A percentile compares a stretch with the other conserved stretches of the same genome.
Evolutionary conservation across 2,329 filamentous ascomycete genomes (phyloP).

Genomic region (Penicillium verrucosum): DNA sequence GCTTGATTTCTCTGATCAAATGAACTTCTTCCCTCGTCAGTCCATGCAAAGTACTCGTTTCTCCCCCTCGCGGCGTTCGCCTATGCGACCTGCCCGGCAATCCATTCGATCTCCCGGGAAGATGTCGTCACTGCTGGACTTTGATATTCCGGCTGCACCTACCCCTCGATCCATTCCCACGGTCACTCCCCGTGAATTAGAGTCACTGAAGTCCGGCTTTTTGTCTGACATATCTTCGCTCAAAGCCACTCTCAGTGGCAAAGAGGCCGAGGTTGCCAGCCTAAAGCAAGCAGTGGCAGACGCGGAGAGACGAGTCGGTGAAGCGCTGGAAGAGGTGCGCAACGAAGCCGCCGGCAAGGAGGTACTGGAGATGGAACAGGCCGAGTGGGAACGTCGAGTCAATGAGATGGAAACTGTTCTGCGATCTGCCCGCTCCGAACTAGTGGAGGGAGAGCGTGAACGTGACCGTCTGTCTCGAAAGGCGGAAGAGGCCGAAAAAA

Average conservation of each 20-base stretch:
- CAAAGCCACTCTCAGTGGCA: slow-evolving; percentile 84
- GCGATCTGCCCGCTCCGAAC: slow-evolving; percentile 75
- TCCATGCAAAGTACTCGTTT: slow-evolving; percentile 39
- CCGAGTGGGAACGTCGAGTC: slow-evolving; percentile 78
- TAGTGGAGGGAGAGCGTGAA: slow-evolving; percentile 73
- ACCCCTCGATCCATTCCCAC: slow-evolving; percentile 89
- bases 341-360: slow-evolving; percentile 72
- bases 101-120: slow-evolving; percentile 47
- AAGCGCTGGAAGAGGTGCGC: slow-evolving; percentile 76
- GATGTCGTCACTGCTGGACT: slow-evolving; percentile 70
- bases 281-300: slow-evolving; percentile 84
- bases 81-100: slow-evolving; percentile 39
- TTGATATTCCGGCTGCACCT: slow-evolving; percentile 89
- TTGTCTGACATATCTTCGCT: slow-evolving; percentile 92
- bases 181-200: slow-evolving; percentile 86
- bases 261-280: slow-evolving; percentile 84
- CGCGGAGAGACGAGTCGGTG: slow-evolving; percentile 86
- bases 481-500: slow-evolving; percentile 71
- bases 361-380: slow-evolving; percentile 69
- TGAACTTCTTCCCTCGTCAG: slow-evolving; percentile 55
- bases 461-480: slow-evolving; percentile 73
- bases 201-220: slow-evolving; percentile 85
- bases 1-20: slow-evolving; percentile 83
- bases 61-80: slow-evolving; percentile 44
- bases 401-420: slow-evolving; percentile 82